Conservation (phyloP, 2,329 filamentous ascomycete species). For the Fusarium odoratissimum region DNA sequence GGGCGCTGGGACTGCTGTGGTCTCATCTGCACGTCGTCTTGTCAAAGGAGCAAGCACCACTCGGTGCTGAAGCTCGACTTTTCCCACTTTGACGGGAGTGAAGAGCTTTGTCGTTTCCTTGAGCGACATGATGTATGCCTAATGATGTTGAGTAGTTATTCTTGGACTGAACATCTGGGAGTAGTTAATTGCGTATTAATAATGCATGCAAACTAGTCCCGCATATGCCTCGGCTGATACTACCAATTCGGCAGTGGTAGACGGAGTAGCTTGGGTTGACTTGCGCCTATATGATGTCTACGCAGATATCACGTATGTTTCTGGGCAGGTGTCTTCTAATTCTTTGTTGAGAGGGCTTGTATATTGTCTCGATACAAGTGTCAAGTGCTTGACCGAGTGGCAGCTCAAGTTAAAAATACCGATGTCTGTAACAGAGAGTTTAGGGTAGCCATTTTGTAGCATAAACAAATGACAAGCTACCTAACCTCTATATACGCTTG, state of each 20-base stretch:
- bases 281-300: neutral
- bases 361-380: neutral
- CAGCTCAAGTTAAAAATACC: neutral
- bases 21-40: conserved; percentile 60
- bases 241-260: neutral
- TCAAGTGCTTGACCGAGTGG: neutral
- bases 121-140: conserved; percentile 12
- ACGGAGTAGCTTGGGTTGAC: neutral
- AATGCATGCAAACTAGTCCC: neutral
- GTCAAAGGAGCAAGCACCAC: conserved; percentile 69
- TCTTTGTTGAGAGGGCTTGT: no score
- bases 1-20: conserved; percentile 39
- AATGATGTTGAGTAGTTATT: neutral
- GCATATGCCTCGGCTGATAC: conserved; percentile 14
- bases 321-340: no score
- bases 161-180: neutral
- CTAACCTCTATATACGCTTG: neutral
- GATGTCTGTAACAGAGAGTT: no score
- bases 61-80: conserved; percentile 53
- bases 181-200: neutral
- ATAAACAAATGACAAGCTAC: neutral
- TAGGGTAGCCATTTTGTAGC: neutral
- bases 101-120: conserved; percentile 52
- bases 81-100: conserved; percentile 55
- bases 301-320: neutral